Evolutionary conservation across 225 moss, liverwort and hornwort genomes (phyloP), one percentile per base, ranked within the genome.

Genomic region (Marchantia polymorpha): DNA sequence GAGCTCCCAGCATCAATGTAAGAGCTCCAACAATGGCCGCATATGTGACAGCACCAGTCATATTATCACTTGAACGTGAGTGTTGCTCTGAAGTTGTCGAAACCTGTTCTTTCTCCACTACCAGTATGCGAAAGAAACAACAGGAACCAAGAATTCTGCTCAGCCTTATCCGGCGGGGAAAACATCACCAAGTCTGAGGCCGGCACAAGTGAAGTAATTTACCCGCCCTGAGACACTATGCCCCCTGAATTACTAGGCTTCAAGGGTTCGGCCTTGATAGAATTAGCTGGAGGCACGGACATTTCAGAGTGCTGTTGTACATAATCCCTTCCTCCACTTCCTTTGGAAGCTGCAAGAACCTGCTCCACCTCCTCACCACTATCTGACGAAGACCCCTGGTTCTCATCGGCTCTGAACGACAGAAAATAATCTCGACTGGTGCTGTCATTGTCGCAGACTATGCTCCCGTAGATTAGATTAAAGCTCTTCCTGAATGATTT

Each of bases 61-160:
- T 50, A 39, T 31, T 46, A 55, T 14, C 7, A 13, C 13, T 64
- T 54, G 46, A 15, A 30, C 10, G 61, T 50, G 54, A 23, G 9
- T 60, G 26, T 26, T 7, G n/a, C 17, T 16, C 14, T 64, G 54
- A 19, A 49, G 48, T 8, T 29, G 19, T 75, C 68, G 52, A 13
- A 30, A 51, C 14, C 10, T 54, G 70, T 26, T 78, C 75, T 6
- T 16, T 46, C 60, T 77, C 75, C 39, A 10, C 67, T 20, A 19
- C 58, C 26, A 2, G 12, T 25, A 81, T 84, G 81, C 60, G 56
- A 81, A 52, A 10, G 58, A 78, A 49, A 78, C 48, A 78, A 52
- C 61, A 78, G 39, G 81, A 78, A 69, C 58, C 74, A 81, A 54
- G 58, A 77, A 73, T 82, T 78, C 78, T 12, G 56, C 30, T 68